Evolutionary conservation across 768 basidiomycete species (phyloP), one percentile per base, ranked within the genome.

Genomic region (Macrolepiota fuliginosa): DNA sequence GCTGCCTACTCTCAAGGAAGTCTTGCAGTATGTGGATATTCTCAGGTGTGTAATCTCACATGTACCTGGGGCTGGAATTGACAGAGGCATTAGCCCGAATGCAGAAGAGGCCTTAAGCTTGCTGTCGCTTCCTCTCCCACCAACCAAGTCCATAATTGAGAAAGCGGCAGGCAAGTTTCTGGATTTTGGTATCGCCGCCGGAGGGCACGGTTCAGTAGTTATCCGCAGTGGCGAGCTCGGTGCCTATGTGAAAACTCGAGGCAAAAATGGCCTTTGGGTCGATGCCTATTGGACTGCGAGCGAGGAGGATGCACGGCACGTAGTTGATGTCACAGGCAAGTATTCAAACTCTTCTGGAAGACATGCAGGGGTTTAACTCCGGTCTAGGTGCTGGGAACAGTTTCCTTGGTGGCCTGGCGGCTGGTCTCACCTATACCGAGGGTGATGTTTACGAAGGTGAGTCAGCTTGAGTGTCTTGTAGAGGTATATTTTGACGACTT

Each of bases 341-440:
- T 68, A 56, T 62, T 46, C 27, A 54, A 29, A 36, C 54, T 46
- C 3, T 42, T 24, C 42, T 59, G 57, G 25, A 49, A 49, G 47
- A 19, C 6, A 17, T 19, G n/a, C 19, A 19, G 47, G 22, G 25
- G 25, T 12, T 49, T 12, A 49, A 49, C 47, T 22, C 12, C 19
- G 19, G n/a, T 61, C 24, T 64, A 92, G 92, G 94, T 47, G 94
- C 92, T n/a, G 94, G 94, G 15, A 96, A 96, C 71, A 82, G 85
- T 62, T 96, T 96, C 72, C 78, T 96, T 24, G 93, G 93, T 13
- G 93, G 93, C 5, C 79, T 95, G 13, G 86, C 86, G 11, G 93
- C 91, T 19, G 93, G 93, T 0, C 70, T 94, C 54, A 64, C 74
- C 19, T 66, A 86, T 54, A 75, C 81, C 47, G 68, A 80, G 42